phyloP scores from a whole-genome alignment of 371 early-diverging fungal genomes.

The Circinella minor region DNA sequence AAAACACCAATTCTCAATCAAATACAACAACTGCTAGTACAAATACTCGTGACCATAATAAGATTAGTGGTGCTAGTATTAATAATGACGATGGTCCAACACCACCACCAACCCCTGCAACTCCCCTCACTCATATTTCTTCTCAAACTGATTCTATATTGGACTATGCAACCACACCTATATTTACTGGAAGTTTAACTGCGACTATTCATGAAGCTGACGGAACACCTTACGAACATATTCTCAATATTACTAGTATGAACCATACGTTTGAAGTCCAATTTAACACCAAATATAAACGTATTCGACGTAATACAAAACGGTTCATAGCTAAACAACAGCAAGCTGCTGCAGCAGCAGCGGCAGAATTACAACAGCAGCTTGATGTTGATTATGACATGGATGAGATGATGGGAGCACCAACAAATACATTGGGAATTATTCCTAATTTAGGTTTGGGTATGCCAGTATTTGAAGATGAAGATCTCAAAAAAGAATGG shows the following conservation, averaged over 20 bases:
- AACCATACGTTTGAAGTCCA: slow-evolving; percentile 87
- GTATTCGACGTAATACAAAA: slow-evolving; percentile 86
- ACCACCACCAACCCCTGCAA: no score
- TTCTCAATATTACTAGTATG: slow-evolving; percentile 81
- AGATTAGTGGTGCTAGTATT: not conserved
- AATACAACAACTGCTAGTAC: slow-evolving; percentile 5
- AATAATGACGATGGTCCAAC: not conserved
- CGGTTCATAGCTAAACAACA: slow-evolving; percentile 73
- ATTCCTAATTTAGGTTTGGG: slow-evolving; percentile 64
- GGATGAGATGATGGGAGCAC: slow-evolving; percentile 52
- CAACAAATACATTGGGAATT: slow-evolving; percentile 48
- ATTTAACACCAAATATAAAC: slow-evolving; percentile 97
- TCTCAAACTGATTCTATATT: no score
- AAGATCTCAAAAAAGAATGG: slow-evolving; percentile 75
- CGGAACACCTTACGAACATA: slow-evolving; percentile 93
- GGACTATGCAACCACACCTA: slow-evolving; percentile 34
- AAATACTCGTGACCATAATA: not conserved
- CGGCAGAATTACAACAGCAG: slow-evolving; percentile 46
- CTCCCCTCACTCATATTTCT: no score
- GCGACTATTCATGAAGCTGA: slow-evolving; percentile 94
- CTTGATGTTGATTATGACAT: slow-evolving; percentile 52
- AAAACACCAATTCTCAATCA: slow-evolving; percentile 65
- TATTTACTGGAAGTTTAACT: slow-evolving; percentile 84
- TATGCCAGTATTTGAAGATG: slow-evolving; percentile 78
- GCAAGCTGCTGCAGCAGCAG: slow-evolving; percentile 78